Percentiles rank a stretch among this genome's conserved stretches.
These are phyloP conservation scores for Penicillium chermesinum DNA, from an alignment of 495 filamentous ascomycete species.

Conservation along the genomic window DNA sequence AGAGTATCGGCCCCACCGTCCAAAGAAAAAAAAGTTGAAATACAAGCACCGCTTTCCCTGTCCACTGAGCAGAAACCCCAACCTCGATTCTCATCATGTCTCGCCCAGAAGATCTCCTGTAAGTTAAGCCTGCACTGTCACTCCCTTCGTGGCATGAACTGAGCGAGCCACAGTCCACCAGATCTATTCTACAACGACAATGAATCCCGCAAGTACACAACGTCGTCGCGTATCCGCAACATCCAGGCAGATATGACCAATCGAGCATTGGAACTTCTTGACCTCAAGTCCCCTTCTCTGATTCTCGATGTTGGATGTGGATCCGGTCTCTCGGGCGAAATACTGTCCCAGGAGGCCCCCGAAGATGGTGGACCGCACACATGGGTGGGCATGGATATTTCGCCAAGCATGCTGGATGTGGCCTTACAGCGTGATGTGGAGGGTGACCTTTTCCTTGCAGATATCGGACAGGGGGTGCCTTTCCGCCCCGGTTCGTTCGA, in stretches of 20 bases:
- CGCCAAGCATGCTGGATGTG: constrained; percentile 86
- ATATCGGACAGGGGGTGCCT: constrained; percentile 92
- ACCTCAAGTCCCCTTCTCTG: constrained; percentile 71
- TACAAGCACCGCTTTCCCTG: constrained; percentile 11
- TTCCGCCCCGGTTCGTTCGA: constrained; percentile 92
- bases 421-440: constrained; percentile 88
- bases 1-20: neutral
- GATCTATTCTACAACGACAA: constrained; percentile 96
- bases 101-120: constrained; percentile 92
- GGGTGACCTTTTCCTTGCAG: constrained; percentile 84
- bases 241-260: constrained; percentile 93
- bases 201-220: constrained; percentile 97
- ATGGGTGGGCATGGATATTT: constrained; percentile 94
- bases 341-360: constrained; percentile 61
- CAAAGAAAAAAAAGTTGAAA: constrained; percentile 15
- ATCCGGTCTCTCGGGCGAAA: constrained; percentile 90
- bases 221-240: constrained; percentile 86
- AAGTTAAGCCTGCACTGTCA: constrained; percentile 14
- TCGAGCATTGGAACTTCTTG: constrained; percentile 84
- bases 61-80: constrained; percentile 3
- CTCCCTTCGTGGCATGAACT: neutral
- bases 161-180: constrained; percentile 56
- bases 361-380: constrained; percentile 79
- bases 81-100: constrained; percentile 62
- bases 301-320: constrained; percentile 96